Evolutionary conservation across 75 land plant species (phyloP).

Genomic region (Sequoia sempervirens): DNA sequence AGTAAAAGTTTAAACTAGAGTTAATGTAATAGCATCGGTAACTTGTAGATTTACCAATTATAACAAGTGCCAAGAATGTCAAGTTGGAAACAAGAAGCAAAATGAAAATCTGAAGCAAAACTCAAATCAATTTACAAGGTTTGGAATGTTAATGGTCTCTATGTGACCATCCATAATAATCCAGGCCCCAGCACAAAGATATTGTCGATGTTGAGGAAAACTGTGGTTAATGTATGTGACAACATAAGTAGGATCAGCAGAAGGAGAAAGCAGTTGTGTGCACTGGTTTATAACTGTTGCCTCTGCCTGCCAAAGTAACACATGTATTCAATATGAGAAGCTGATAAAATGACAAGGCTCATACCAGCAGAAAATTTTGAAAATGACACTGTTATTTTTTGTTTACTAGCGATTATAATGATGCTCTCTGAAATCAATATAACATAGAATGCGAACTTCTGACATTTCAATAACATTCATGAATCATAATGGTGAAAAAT

Average conservation of each 20-base stretch:
- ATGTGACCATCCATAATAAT: conserved; percentile 83
- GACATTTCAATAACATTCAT: not conserved
- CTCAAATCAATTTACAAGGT: conserved; percentile 52
- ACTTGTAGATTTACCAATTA: not conserved
- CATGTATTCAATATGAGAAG: not conserved
- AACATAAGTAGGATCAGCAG: too few species aligned
- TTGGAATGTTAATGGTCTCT: conserved; percentile 75
- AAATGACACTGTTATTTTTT: too few species aligned
- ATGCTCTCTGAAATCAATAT: not conserved
- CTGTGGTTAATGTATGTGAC: too few species aligned
- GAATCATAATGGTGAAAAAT: not conserved
- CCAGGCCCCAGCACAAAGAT: too few species aligned
- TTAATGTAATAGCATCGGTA: not conserved
- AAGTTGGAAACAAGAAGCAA: not conserved
- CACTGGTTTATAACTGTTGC: too few species aligned
- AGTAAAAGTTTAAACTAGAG: not conserved
- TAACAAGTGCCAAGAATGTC: too few species aligned
- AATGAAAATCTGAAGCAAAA: not conserved
- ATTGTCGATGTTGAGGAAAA: too few species aligned
- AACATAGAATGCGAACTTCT: not conserved
- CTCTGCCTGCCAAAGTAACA: too few species aligned
- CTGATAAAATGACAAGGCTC: not conserved
- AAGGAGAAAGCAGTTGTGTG: too few species aligned
- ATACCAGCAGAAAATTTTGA: too few species aligned
- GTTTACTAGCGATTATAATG: too few species aligned